These are phyloP conservation scores for Fennellomyces sp. DNA, from an alignment of 371 early-diverging fungal species.

Conservation along the genomic window DNA sequence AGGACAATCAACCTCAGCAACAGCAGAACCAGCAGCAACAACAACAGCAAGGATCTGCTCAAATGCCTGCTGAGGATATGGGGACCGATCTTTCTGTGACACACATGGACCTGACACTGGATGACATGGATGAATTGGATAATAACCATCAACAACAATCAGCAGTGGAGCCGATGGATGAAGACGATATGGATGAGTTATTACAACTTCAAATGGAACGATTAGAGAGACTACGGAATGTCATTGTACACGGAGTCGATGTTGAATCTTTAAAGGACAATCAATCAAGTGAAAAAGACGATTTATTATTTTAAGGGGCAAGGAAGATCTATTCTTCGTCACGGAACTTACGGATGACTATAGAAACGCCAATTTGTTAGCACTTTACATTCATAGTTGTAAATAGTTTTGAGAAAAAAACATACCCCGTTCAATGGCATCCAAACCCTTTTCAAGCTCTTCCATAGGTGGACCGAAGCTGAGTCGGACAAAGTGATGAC, in stretches of 20 bases:
- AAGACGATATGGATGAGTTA: conserved; percentile 50
- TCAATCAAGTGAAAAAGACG: conserved; percentile 34
- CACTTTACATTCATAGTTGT: neutral
- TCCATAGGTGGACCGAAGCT: conserved; percentile 54
- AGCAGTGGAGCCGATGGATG: conserved; percentile 15
- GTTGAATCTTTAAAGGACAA: conserved; percentile 36
- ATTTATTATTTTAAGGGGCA: conserved; percentile 42
- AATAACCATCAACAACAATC: neutral
- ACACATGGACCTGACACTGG: conserved; percentile 5
- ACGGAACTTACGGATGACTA: neutral
- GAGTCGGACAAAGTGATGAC: conserved; percentile 53
- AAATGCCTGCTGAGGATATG: conserved; percentile 10
- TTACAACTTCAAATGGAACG: conserved; percentile 48
- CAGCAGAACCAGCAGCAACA: conserved; percentile 25
- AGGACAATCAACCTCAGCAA: conserved; percentile 22
- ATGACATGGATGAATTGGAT: conserved; percentile 13
- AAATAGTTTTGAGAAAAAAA: neutral
- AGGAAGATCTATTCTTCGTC: neutral
- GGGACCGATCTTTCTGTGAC: conserved; percentile 13
- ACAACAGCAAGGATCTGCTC: conserved; percentile 9
- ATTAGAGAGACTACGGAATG: conserved; percentile 41
- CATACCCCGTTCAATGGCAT: conserved; percentile 44
- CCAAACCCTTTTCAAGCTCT: conserved; percentile 44
- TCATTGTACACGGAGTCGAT: conserved; percentile 47
- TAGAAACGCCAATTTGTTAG: neutral